Base-by-base conservation (phyloP, 306 rosid genomes). In the Datisca glomerata region DNA sequence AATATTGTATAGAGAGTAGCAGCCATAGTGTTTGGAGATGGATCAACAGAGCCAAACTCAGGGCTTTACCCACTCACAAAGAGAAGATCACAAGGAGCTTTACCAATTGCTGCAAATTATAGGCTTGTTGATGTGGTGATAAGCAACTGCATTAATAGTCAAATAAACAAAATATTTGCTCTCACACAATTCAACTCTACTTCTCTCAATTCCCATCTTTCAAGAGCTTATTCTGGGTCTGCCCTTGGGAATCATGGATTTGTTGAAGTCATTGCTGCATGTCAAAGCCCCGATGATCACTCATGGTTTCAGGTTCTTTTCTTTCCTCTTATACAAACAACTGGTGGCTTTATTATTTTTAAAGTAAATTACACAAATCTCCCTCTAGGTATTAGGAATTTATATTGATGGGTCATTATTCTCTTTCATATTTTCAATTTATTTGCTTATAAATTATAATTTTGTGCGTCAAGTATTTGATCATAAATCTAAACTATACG, bases 191-290 rank as follows among this genome's bases (percentile, higher is more conserved):
- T 37, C 56, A 69, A 69, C 59, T 69, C 67, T 34, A 39, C 75
- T 50, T 63, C 63, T 37, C 75, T 69, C 51, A 69, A 69, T 48
- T 53, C 70, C 47, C 75, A 69, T 51, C 51, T 69, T 24, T 57
- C 62, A 21, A 29, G 58, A 43, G 66, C 70, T 22, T 63, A 69
- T 48, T 22, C 75, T 28, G 53, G 61, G 43, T n/a, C n/a, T n/a
- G n/a, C n/a, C n/a, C 19, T 35, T 28, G 47, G 53, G 16, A 33
- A 35, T 16, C 60, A 49, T 5, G 64, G 59, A 6, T 41, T 39
- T 37, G 49, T 68, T 22, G 53, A 62, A 56, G 61, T 68, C 3
- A 61, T 68, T 34, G 60, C 74, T 7, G 74, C 74, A 1, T 46
- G 28, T 42, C 74, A 68, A 50, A 51, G 69, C 61, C 58, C 56